Base-by-base conservation (phyloP, 257 asterid species). In the Phtheirospermum japonicum region DNA sequence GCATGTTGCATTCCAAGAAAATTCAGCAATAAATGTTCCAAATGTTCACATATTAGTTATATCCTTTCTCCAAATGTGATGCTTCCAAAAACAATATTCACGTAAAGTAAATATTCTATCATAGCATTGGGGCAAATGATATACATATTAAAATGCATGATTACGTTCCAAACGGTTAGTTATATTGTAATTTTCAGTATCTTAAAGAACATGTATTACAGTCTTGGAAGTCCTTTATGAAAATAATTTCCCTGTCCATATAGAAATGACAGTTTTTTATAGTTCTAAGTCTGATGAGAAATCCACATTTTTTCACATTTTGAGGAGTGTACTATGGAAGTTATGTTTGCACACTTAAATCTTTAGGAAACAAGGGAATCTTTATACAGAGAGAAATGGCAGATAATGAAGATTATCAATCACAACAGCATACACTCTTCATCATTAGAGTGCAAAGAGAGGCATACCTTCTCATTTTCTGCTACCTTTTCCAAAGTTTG, bases 401-500 rank as follows among this genome's bases (percentile, higher is more conserved):
- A 12, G 48, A 19, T 30, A 9, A 9, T 36, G 34, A 64, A 61
- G 59, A 43, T 12, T 8, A 57, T 59, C 42, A n/a, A 58, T 26
- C 13, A 33, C 9, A 51, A 33, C 33, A 49, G 64, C 60, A 55
- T 36, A 52, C 36, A 57, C 52, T 55, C 17, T 67, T 58, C 59
- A 54, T 20, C 57, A 63, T 57, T 33, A 23, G 46, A 69, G 54
- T 48, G 64, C 63, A 59, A 59, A 63, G 63, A 45, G 42, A 52
- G 46, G 64, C 33, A 5, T 50, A 87, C 97, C 95, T 89, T 89
- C 73, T 87, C 95, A 63, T 70, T 85, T 69, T 89, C 97, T 19
- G 83, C 76, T 57, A 89, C 92, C 80, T 86, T 87, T 85, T 80
- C 91, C 88, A 89, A 74, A 68, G 32, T 52, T 59, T 89, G 97